phyloP scores from a whole-genome alignment of 1,284 basidiomycete species.

The Pseudozyma thailandica region DNA sequence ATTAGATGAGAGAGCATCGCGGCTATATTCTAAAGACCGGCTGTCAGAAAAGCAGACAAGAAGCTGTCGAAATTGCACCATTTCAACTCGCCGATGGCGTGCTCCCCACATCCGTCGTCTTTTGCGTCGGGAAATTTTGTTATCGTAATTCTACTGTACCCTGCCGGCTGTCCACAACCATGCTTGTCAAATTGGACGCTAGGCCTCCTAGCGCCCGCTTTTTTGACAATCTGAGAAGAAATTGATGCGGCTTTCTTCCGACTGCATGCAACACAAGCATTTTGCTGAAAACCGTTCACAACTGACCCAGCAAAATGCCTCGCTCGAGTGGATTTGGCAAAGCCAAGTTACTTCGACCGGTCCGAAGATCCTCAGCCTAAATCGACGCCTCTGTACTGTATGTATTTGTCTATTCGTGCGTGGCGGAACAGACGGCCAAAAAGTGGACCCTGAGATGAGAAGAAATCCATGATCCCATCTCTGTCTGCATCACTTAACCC shows the following conservation, averaged over 20 bases:
- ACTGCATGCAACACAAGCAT: no score
- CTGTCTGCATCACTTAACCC: no score
- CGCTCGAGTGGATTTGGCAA: background rate
- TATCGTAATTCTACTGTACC: slow-evolving; percentile 10
- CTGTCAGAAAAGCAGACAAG: slow-evolving; percentile 22
- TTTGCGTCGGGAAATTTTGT: slow-evolving; percentile 1
- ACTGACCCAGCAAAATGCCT: slow-evolving; percentile 1
- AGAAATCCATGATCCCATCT: no score
- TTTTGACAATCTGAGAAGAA: background rate
- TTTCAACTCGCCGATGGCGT: slow-evolving; percentile 28
- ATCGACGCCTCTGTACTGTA: slow-evolving; percentile 26
- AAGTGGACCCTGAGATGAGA: slow-evolving; percentile 23
- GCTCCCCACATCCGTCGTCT: slow-evolving; percentile 19
- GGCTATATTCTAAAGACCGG: background rate
- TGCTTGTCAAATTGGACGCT: background rate
- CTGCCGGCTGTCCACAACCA: no score
- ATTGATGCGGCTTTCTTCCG: slow-evolving; percentile 5
- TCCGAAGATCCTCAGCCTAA: slow-evolving; percentile 15
- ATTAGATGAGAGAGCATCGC: slow-evolving; percentile 22
- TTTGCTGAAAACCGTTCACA: slow-evolving; percentile 1
- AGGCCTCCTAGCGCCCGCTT: slow-evolving; percentile 37
- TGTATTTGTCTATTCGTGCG: background rate
- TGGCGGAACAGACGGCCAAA: slow-evolving; percentile 17
- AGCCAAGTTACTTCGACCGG: slow-evolving; percentile 16
- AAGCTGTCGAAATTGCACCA: slow-evolving; percentile 28